Evolutionary conservation across 805 yeast species (phyloP).

Genomic region (Sugiyamaella chiloensis): DNA sequence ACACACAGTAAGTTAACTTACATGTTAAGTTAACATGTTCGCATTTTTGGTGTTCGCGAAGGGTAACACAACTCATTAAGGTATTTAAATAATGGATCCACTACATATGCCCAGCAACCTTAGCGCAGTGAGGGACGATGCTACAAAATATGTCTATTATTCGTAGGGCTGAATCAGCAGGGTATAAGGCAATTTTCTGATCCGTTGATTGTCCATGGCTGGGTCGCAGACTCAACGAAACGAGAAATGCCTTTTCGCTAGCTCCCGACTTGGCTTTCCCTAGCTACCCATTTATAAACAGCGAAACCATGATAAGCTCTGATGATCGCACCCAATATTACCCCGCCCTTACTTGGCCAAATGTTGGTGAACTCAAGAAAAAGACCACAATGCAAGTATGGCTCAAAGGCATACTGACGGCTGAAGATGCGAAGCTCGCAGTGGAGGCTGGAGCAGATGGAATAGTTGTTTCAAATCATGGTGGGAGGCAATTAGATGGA

Average conservation of each 20-base stretch:
- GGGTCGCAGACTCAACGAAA: conserved; percentile 52
- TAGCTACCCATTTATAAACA: conserved; percentile 23
- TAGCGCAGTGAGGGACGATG: conserved; percentile 31
- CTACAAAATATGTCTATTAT: conserved; percentile 27
- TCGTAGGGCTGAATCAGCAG: conserved; percentile 30
- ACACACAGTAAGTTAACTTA: no score
- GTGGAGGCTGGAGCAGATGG: conserved; percentile 59
- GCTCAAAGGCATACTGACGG: conserved; percentile 61
- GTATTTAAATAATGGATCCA: conserved; percentile 25
- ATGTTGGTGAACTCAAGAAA: conserved; percentile 29
- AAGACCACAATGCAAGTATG: conserved; percentile 45
- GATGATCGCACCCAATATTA: conserved; percentile 22
- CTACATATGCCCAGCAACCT: conserved; percentile 27
- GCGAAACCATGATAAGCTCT: conserved; percentile 25
- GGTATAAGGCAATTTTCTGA: conserved; percentile 45
- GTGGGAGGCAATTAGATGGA: conserved; percentile 68
- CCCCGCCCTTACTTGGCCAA: conserved; percentile 22
- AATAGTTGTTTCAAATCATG: conserved; percentile 65
- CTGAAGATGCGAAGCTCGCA: conserved; percentile 60
- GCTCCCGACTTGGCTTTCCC: conserved; percentile 31
- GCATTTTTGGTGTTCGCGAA: no score
- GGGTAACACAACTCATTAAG: no score
- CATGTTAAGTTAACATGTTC: no score
- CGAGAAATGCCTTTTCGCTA: conserved; percentile 28
- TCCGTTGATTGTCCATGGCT: conserved; percentile 58